Evolutionary conservation across 352 stramenopile genomes (phyloP), one percentile per base, ranked within the genome.

Genomic region (Phytophthora podocarpi): DNA sequence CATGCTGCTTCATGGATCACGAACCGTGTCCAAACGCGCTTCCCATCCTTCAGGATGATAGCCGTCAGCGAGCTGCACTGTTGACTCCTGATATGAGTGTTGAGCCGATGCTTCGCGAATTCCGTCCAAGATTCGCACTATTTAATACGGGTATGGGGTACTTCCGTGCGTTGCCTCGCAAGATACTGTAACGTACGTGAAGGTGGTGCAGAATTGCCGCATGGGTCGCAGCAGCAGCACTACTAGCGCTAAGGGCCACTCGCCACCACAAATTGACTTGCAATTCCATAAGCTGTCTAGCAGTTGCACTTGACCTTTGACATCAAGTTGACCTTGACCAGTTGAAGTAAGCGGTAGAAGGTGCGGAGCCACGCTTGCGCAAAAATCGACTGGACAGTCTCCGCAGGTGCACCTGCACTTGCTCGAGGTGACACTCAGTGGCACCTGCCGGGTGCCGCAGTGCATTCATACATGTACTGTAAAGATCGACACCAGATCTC

Each of bases 391-490:
- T 51, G 36, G 27, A 18, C n/a, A 18, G 16, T 34, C 48, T 8
- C 31, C 12, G 20, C 37, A 45, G 21, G 23, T 59, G 39, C 57
- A 59, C 48, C 57, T 59, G 48, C 48, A 65, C 37, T 65, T 59
- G 40, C 13, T 30, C 11, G 40, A 15, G 21, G 24, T 45, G 34
- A 7, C n/a, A n/a, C n/a, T n/a, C n/a, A n/a, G n/a, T n/a, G n/a
- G n/a, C n/a, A n/a, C n/a, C n/a, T n/a, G n/a, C n/a, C n/a, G n/a
- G 41, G 37, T 51, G 37, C 51, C 28, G 15, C 37, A 32, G 20
- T 52, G 48, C 48, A 21, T 13, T 18, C 13, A n/a, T n/a, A n/a
- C n/a, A n/a, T n/a, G n/a, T 20, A 39, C 43, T 15, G 41, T 26
- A 39, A 20, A 51, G 26, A 5, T 13, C 18, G 18, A 13, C 52